These are phyloP conservation scores for Phascolomyces articulosus DNA, from an alignment of 371 early-diverging fungal species.

Conservation along the genomic window DNA sequence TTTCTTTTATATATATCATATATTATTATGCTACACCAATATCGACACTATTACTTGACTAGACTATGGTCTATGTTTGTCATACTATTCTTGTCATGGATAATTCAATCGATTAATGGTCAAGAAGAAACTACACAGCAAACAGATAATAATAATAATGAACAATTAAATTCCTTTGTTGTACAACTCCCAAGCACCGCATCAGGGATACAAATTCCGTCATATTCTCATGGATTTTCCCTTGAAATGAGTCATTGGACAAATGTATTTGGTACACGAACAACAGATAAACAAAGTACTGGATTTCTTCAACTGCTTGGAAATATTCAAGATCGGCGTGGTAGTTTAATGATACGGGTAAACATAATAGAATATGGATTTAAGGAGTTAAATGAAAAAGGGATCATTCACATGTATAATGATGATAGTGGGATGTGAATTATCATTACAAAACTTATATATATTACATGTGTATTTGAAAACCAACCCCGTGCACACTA, in stretches of 20 bases:
- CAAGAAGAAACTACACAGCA: neutral
- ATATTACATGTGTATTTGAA: too few species aligned
- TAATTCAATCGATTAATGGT: neutral
- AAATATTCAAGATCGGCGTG: slow-evolving; percentile 19
- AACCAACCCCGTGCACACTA: too few species aligned
- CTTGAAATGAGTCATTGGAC: slow-evolving; percentile 18
- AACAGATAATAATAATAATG: neutral
- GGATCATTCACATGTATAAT: too few species aligned
- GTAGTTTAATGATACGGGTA: slow-evolving; percentile 16
- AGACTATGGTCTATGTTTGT: too few species aligned
- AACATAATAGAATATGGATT: too few species aligned
- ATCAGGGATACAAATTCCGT: slow-evolving; percentile 13
- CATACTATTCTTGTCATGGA: neutral
- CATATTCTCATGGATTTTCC: slow-evolving; percentile 16
- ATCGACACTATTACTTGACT: too few species aligned
- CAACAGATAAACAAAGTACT: slow-evolving; percentile 5
- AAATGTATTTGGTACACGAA: slow-evolving; percentile 9
- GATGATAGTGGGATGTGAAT: too few species aligned
- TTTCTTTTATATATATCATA: too few species aligned
- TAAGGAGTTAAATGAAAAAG: too few species aligned
- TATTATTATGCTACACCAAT: too few species aligned
- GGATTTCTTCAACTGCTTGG: slow-evolving; percentile 12
- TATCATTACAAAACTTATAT: too few species aligned
- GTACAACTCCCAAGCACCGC: slow-evolving; percentile 13
- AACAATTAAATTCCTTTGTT: neutral